Base-by-base conservation (phyloP, 179 eudicot genomes). In the Vitellaria paradoxa region DNA sequence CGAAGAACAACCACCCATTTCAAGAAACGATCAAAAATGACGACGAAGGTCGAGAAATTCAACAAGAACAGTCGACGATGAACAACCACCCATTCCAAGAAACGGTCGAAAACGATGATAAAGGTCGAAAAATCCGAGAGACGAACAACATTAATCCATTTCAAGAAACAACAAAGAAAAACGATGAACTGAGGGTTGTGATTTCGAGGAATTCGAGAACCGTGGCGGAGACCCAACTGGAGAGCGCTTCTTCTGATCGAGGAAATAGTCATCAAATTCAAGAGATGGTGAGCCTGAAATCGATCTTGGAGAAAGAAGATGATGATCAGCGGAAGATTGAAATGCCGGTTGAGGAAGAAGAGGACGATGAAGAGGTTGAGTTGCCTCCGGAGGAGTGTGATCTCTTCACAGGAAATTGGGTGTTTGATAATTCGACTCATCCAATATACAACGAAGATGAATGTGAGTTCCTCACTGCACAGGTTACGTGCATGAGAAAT, bases 401-500 rank as follows among this genome's bases (percentile, higher is more conserved):
- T 93, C 83, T 96, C 13, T 96, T 82, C 50, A 87, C 83, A 0
- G 99, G 99, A 18, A 64, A 86, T 52, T 96, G 98, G 99, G 99
- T 96, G 45, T 89, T 78, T 75, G 98, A 96, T 85, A 89, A 96
- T 79, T 76, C 77, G 0, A 86, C 88, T 0, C 92, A 90, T 52
- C 98, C 99, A 1, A 68, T 93, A 24, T 96, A 93, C 74, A 80
- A 79, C 76, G 98, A 93, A 73, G 86, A 88, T 5, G 90, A 96
- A 30, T 96, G 98, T 50, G 91, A 89, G 87, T 93, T 90, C 50
- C 77, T 96, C 20, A 93, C 98, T 14, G 89, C 86, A 10, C 98
- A 96, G 45, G 97, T 96, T 15, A 93, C 99, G 71, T 93, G 99
- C 49, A 76, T 89, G 88, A 90, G 92, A 70, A 93, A 96, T 81